These are phyloP conservation scores for Alternaria consortialis DNA, from an alignment of 2,329 filamentous ascomycete species.

Conservation along the genomic window DNA sequence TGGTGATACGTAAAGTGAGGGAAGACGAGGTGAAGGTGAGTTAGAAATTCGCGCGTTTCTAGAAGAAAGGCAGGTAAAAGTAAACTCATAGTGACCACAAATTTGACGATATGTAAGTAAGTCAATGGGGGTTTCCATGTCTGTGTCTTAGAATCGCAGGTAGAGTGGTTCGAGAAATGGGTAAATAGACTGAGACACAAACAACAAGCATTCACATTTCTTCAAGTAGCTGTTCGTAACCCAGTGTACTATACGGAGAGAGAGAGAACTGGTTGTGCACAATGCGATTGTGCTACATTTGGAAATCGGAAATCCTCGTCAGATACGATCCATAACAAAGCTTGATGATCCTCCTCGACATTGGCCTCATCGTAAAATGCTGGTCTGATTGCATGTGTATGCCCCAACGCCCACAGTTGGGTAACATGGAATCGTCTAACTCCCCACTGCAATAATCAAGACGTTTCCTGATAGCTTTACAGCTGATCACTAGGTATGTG, in stretches of 20 bases:
- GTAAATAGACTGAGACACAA: neutral
- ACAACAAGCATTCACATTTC: neutral
- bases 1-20: neutral
- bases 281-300: neutral
- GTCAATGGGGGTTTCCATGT: neutral
- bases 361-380: neutral
- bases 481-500: neutral
- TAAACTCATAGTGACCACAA: neutral
- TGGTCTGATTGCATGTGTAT: neutral
- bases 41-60: neutral
- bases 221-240: neutral
- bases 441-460: neutral
- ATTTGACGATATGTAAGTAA: neutral
- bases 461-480: neutral
- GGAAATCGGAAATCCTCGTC: neutral
- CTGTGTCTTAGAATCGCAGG: neutral
- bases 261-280: neutral
- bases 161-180: neutral
- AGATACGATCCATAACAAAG: neutral
- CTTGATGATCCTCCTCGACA: neutral
- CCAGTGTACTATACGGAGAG: neutral
- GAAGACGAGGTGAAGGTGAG: slow-evolving; percentile 9
- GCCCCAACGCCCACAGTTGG: neutral
- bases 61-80: neutral
- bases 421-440: neutral